Conservation (phyloP, 2,329 filamentous ascomycete genomes). For the Alternaria sp. region DNA sequence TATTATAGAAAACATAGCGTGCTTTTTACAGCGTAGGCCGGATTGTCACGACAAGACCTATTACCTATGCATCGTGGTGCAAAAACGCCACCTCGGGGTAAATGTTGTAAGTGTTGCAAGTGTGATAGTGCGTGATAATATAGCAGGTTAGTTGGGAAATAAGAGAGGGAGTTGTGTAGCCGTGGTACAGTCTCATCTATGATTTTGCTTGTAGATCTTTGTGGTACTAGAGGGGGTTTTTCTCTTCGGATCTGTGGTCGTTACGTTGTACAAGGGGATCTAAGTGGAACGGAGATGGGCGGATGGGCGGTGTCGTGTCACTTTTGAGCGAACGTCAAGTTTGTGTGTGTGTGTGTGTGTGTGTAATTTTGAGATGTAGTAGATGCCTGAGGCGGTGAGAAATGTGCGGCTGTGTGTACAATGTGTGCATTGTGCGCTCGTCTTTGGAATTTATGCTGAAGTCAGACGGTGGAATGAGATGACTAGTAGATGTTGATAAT, state of each 20-base stretch:
- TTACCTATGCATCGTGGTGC: too few relatives aligned
- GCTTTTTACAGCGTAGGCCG: too few relatives aligned
- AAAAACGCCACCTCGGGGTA: too few relatives aligned
- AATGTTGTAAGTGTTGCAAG: too few relatives aligned
- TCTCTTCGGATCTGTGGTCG: neutral
- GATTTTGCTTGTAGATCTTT: constrained; percentile 2
- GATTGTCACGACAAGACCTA: too few relatives aligned
- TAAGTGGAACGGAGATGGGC: neutral
- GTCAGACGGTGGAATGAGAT: neutral
- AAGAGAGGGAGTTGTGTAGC: neutral
- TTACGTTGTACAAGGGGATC: neutral
- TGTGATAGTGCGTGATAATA: neutral
- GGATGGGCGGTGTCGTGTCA: neutral
- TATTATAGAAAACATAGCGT: too few relatives aligned
- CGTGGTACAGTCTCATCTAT: constrained; percentile 3
- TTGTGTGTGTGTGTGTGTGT: neutral
- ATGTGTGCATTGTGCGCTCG: neutral
- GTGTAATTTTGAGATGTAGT: neutral
- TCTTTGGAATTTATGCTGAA: neutral
- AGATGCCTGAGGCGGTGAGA: neutral
- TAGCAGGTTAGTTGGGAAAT: neutral
- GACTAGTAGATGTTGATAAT: neutral
- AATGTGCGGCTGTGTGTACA: too few relatives aligned
- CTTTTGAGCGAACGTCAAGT: neutral
- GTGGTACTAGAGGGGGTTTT: neutral